Base-by-base conservation (phyloP, 1,139 yeast genomes). In the Debaryomyces robertsiae region DNA sequence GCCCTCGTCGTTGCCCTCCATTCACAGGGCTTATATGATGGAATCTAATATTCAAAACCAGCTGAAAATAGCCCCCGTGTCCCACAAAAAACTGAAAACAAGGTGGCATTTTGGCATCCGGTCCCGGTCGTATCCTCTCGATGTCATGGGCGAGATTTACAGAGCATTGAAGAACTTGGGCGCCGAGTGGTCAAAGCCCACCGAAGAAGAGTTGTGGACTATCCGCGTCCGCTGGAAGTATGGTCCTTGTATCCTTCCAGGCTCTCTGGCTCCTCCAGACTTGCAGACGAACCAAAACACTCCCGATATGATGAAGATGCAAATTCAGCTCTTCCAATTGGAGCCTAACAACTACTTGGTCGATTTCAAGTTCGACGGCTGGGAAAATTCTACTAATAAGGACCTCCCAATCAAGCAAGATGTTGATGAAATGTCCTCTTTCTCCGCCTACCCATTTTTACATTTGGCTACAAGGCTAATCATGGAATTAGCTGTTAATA, bases 41-140 rank as follows among this genome's bases (percentile, higher is more conserved):
- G 87, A 85, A 43, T 59, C 76, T 60, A 60, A 60, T 33, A 55
- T 53, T 27, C 46, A 51, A 19, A 57, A 54, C 37, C 71, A 59
- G 57, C 81, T 57, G 40, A 80, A 83, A 51, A 79, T 87, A 36
- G 80, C 80, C 41, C 95, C 96, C 1, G 79, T 85, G 16, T 76
- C 87, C 9, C 76, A 85, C 30, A 90, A 90, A 60, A 89, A 88
- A 60, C 86, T 93, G 51, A 93, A 89, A 63, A 89, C 96, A 7
- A 82, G 96, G 65, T 93, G 99, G 99, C 98, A 93, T 70, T 94
- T 94, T 60, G 99, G 99, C 46, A 93, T 93, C 46, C 76, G 99
- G 57, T 89, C 97, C 7, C 77, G 98, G 55, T 89, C 97, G 1
- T 93, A 93, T 59, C 98, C 99, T 27, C 73, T 93, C 50, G 99